phyloP scores from a whole-genome alignment of 306 rosid genomes.

The Aeschynomene evenia region DNA sequence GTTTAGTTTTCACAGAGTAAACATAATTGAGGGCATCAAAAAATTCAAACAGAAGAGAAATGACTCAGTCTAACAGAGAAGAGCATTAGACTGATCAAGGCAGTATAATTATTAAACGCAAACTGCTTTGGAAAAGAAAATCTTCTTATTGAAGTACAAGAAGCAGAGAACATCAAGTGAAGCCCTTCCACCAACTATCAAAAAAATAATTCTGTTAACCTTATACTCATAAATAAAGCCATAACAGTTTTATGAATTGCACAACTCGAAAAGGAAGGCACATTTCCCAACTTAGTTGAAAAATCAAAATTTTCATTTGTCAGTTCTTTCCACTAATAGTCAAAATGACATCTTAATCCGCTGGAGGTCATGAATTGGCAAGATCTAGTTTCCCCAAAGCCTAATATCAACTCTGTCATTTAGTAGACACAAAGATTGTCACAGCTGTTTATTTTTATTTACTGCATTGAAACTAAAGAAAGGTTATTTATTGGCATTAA shows the following conservation, averaged over 20 bases:
- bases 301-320: neutral
- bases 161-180: neutral
- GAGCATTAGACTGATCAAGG: neutral
- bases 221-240: neutral
- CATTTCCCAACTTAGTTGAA: neutral
- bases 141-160: neutral
- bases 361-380: neutral
- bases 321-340: neutral
- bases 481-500: neutral
- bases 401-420: neutral
- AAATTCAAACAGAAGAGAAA: conserved; percentile 12
- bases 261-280: conserved; percentile 1
- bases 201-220: neutral
- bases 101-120: neutral
- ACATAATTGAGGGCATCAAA: conserved; percentile 1
- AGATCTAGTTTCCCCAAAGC: neutral
- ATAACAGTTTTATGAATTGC: neutral
- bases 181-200: neutral
- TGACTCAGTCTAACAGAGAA: conserved; percentile 12
- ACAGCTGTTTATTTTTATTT: neutral
- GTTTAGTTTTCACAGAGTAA: conserved; percentile 1
- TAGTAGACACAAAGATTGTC: neutral
- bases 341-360: conserved; percentile 1
- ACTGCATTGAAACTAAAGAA: neutral
- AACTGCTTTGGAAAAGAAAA: neutral